These are phyloP conservation scores for Corymbia calophylla DNA, from an alignment of 441 rosid genomes.

Conservation along the genomic window DNA sequence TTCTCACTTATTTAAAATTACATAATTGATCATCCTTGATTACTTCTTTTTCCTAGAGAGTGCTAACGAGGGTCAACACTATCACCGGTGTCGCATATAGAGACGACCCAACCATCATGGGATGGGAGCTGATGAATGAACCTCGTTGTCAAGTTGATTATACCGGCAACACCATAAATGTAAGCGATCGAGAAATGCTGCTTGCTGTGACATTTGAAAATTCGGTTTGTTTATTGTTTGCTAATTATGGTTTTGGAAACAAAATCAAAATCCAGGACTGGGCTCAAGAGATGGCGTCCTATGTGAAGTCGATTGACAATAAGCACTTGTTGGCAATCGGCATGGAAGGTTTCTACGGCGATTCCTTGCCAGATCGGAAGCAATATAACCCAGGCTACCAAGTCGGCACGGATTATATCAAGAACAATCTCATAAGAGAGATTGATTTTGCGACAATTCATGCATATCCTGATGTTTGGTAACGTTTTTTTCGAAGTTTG, in stretches of 20 bases:
- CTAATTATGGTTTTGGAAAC: background rate
- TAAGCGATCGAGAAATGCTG: background rate
- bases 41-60: conserved; percentile 13
- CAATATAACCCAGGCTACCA: conserved; percentile 29
- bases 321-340: conserved; percentile 27
- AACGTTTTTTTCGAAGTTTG: background rate
- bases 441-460: conserved; percentile 35
- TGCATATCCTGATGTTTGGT: conserved; percentile 37
- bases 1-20: background rate
- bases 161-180: conserved; percentile 32
- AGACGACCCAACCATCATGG: conserved; percentile 55
- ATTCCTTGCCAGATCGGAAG: conserved; percentile 20
- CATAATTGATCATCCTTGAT: background rate
- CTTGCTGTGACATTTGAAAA: background rate
- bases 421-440: conserved; percentile 17
- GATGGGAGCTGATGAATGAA: conserved; percentile 68
- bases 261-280: conserved; percentile 9
- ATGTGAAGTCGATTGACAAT: conserved; percentile 24
- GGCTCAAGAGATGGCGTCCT: conserved; percentile 33
- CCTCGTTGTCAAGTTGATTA: conserved; percentile 41
- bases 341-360: conserved; percentile 40
- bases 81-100: conserved; percentile 33
- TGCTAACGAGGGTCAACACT: conserved; percentile 39
- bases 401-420: conserved; percentile 30
- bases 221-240: background rate